These are phyloP conservation scores for Mortierella sp. DNA, from an alignment of 371 early-diverging fungal genomes.

Conservation along the genomic window DNA sequence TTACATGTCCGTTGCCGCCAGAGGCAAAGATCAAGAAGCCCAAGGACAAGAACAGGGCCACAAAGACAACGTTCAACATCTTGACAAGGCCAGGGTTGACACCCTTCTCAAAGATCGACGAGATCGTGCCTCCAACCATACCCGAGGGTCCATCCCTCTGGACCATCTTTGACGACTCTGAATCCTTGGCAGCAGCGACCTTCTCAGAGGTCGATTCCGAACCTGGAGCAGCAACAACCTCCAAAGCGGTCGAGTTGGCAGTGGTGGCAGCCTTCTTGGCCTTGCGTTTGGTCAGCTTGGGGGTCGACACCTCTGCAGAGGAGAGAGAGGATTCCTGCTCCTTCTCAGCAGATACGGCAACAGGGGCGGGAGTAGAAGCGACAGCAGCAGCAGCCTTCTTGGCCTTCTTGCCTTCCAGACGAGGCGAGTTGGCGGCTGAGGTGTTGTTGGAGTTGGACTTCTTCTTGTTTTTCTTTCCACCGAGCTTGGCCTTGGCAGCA, in stretches of 20 bases:
- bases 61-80: slow-evolving; percentile 44
- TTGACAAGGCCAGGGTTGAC: slow-evolving; percentile 56
- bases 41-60: slow-evolving; percentile 43
- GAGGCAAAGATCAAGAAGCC: slow-evolving; percentile 46
- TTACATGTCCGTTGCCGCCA: slow-evolving; percentile 49
- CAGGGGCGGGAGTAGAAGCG: slow-evolving; percentile 2
- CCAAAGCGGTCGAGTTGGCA: neutral
- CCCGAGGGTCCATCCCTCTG: slow-evolving; percentile 41
- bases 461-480: slow-evolving; percentile 53
- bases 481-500: slow-evolving; percentile 18
- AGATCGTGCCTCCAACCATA: slow-evolving; percentile 44
- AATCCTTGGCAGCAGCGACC: neutral
- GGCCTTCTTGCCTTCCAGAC: slow-evolving; percentile 48
- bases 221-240: neutral
- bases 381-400: slow-evolving; percentile 38
- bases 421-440: slow-evolving; percentile 51
- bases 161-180: slow-evolving; percentile 30
- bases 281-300: slow-evolving; percentile 50
- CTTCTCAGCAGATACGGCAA: slow-evolving; percentile 9
- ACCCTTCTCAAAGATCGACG: slow-evolving; percentile 56
- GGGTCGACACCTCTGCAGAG: slow-evolving; percentile 30
- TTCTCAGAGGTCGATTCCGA: neutral
- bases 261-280: slow-evolving; percentile 22
- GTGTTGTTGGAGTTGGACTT: slow-evolving; percentile 29
- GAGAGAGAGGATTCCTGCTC: slow-evolving; percentile 32